Evolutionary conservation across 306 rosid genomes (phyloP).

Genomic region (Pachyrhizus erosus): DNA sequence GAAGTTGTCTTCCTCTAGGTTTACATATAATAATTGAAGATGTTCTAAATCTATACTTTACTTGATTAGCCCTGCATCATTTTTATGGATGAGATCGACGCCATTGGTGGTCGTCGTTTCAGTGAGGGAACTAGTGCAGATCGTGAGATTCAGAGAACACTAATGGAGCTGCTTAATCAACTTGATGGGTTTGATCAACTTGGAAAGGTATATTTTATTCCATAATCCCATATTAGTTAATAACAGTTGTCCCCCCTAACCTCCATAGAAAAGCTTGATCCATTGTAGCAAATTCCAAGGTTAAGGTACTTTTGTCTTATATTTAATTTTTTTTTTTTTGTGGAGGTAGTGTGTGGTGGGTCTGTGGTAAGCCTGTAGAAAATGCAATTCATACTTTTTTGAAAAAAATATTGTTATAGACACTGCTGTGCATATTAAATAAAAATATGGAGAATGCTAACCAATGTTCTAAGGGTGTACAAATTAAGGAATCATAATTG

Average conservation of each 20-base stretch:
- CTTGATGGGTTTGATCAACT: constrained; percentile 98
- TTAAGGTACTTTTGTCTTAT: background rate
- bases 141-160: constrained; percentile 96
- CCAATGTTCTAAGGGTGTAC: too few relatives aligned
- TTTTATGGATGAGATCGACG: constrained; percentile 99
- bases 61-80: constrained; percentile 90
- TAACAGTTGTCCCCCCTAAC: background rate
- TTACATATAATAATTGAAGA: constrained; percentile 12
- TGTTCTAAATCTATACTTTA: constrained; percentile 31
- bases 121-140: constrained; percentile 98
- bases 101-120: constrained; percentile 98
- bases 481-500: too few relatives aligned
- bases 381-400: background rate
- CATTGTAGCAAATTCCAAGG: background rate
- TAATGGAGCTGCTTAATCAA: constrained; percentile 96
- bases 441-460: background rate
- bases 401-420: background rate
- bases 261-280: background rate
- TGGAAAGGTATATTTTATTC: constrained; percentile 74
- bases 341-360: background rate
- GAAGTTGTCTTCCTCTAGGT: constrained; percentile 5
- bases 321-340: too few relatives aligned
- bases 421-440: background rate
- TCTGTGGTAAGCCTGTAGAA: background rate
- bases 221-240: background rate